phyloP scores from a whole-genome alignment of 2,329 filamentous ascomycete genomes.

The Xylaria hypoxylon region DNA sequence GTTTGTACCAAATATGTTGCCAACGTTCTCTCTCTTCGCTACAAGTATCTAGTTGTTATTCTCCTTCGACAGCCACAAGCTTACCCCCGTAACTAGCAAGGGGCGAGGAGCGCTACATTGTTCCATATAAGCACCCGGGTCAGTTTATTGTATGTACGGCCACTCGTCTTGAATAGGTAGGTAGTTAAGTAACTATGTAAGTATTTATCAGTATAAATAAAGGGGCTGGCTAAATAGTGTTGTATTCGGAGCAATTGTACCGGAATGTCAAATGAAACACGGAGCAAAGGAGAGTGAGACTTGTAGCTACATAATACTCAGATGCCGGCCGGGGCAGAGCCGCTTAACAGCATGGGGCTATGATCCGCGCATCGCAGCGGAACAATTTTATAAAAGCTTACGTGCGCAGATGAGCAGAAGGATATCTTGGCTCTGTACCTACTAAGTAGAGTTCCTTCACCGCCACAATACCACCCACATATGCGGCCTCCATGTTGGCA shows the following conservation, averaged over 20 bases:
- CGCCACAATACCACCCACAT: conserved; percentile 7
- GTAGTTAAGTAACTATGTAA: neutral
- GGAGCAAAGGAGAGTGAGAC: neutral
- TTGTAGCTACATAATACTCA: neutral
- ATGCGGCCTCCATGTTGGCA: conserved; percentile 3
- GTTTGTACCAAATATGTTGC: too few relatives aligned
- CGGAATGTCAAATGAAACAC: neutral
- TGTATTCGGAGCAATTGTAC: neutral
- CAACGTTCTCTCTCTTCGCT: too few relatives aligned
- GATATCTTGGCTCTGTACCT: neutral
- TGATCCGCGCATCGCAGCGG: neutral
- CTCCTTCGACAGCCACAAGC: neutral
- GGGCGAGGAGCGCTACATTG: too few relatives aligned
- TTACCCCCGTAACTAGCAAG: too few relatives aligned
- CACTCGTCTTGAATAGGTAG: neutral
- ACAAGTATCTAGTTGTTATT: neutral
- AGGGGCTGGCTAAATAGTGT: neutral
- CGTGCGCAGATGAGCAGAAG: neutral
- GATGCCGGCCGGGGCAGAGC: neutral
- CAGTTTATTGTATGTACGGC: neutral
- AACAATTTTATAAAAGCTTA: neutral
- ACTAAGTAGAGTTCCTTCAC: neutral
- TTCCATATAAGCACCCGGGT: too few relatives aligned
- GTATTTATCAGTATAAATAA: neutral
- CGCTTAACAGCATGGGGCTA: neutral